Evolutionary conservation across 2,329 filamentous ascomycete genomes (phyloP), one percentile per base, ranked within the genome.

Genomic region (Colletotrichum agaves): DNA sequence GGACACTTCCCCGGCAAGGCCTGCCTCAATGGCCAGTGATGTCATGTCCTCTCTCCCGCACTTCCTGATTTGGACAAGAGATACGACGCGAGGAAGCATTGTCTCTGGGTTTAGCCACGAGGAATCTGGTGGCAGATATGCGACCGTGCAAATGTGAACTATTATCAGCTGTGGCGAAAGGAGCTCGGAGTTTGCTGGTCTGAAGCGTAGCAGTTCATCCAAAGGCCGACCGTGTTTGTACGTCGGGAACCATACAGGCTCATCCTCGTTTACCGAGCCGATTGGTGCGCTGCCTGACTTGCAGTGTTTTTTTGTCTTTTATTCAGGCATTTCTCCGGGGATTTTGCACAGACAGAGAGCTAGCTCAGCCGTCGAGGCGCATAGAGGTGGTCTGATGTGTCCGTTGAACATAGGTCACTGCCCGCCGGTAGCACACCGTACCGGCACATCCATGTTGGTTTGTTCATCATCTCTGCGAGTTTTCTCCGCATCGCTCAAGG

Each of bases 401-500:
- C 33, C 49, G 46, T 41, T 12, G 33, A n/a, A 21, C 21, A 33
- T 19, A 2, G n/a, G 0, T n/a, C 23, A 19, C 43, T n/a, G 11
- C n/a, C 19, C 56, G 17, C 43, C 10, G 17, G 44, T 21, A 31
- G 44, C 56, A 59, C 12, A n/a, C 53, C 17, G 35, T 27, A 46
- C 46, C 61, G 41, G 39, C 62, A 46, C 31, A 44, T 53, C 56
- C 56, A 62, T 50, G 58, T 50, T 43, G 31, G 43, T 13, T 2
- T 12, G 35, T 39, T 31, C 19, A 35, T 39, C 49, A 7, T 46
- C 15, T 57, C 64, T 11, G 64, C 60, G 64, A 67, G 46, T 63
- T 63, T 63, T 63, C 60, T 67, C 64, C 60, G 64, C 60, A 55
- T 63, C 31, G 31, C 49, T 49, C 31, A 37, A 13, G 58, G 58